Conservation (phyloP, 805 yeast species). For the Vanderwaltozyma polyspora region DNA sequence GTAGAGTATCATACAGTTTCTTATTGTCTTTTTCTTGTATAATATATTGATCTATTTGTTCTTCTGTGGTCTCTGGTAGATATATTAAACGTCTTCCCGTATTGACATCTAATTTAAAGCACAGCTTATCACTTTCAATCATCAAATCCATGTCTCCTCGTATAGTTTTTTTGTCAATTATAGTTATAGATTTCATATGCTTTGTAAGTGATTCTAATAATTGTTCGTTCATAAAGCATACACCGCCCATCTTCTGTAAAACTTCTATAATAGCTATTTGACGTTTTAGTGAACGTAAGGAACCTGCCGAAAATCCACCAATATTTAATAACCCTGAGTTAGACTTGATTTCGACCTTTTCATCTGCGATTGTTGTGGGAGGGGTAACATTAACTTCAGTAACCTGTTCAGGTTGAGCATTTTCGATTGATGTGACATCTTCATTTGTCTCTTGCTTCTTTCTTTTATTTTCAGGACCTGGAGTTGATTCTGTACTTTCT, state of each 20-base stretch:
- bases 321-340: slow-evolving; percentile 7
- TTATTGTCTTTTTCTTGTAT: slow-evolving; percentile 20
- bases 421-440: not conserved
- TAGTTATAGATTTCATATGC: slow-evolving; percentile 29
- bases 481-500: not conserved
- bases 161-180: slow-evolving; percentile 45
- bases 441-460: not conserved
- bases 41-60: slow-evolving; percentile 12
- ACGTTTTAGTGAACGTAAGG: slow-evolving; percentile 36
- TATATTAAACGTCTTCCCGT: slow-evolving; percentile 15
- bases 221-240: slow-evolving; percentile 32
- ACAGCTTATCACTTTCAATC: slow-evolving; percentile 15
- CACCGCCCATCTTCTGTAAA: slow-evolving; percentile 36
- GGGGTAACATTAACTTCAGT: not conserved
- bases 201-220: slow-evolving; percentile 34
- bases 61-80: slow-evolving; percentile 14
- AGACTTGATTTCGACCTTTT: not conserved
- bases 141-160: slow-evolving; percentile 31
- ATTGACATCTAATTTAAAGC: slow-evolving; percentile 10
- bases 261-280: slow-evolving; percentile 33
- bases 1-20: slow-evolving; percentile 17
- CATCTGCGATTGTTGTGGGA: not conserved
- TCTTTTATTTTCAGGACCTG: not conserved
- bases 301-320: slow-evolving; percentile 30
- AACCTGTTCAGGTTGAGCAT: not conserved